A percentile compares a stretch with the other conserved stretches of the same genome.
Evolutionary conservation across 2,329 filamentous ascomycete species (phyloP).

Genomic region (Hymenoscyphus repandus): DNA sequence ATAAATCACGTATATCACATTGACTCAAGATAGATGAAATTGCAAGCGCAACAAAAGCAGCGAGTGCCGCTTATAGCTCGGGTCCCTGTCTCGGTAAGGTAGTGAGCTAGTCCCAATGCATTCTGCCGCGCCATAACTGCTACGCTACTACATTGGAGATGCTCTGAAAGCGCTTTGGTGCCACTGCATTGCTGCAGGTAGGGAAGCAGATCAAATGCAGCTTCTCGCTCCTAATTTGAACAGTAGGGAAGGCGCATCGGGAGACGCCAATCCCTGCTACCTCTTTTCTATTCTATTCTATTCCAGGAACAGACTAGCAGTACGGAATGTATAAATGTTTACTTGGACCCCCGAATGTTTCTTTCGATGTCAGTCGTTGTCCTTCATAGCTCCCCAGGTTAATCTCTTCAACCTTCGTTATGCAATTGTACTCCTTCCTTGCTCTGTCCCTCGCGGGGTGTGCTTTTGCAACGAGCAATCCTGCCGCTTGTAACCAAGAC

Average conservation of each 20-base stretch:
- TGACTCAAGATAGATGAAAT: no score
- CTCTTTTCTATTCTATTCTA: neutral
- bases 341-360: neutral
- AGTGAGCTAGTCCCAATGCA: no score
- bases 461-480: neutral
- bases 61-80: neutral
- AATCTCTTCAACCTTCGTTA: neutral
- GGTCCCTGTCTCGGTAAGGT: no score
- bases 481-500: slow-evolving; percentile 13
- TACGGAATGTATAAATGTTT: neutral
- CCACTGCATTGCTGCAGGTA: neutral
- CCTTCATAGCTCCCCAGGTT: neutral
- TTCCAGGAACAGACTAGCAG: neutral
- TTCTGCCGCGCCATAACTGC: neutral
- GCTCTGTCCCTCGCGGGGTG: slow-evolving; percentile 4
- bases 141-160: neutral
- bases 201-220: neutral
- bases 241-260: neutral
- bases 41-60: no score
- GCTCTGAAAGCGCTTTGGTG: neutral
- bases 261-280: neutral
- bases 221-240: neutral
- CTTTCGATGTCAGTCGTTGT: neutral
- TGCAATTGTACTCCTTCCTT: neutral
- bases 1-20: no score